phyloP scores from a whole-genome alignment of 2,329 filamentous ascomycete genomes.

The Cercospora zeina region DNA sequence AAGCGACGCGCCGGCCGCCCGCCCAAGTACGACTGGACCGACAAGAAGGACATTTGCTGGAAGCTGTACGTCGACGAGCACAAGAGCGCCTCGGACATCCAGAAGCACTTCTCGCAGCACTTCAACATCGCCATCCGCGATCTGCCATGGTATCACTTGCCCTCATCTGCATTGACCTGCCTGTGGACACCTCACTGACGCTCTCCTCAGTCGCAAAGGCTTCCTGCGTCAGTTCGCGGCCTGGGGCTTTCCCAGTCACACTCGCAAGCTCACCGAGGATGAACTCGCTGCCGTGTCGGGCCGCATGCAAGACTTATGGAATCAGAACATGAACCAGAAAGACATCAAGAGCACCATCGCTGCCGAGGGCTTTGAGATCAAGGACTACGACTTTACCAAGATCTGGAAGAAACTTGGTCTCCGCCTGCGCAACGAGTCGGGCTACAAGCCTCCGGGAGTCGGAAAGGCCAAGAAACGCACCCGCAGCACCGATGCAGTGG shows the following conservation, averaged over 20 bases:
- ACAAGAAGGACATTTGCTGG: conserved; percentile 65
- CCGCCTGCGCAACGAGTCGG: conserved; percentile 29
- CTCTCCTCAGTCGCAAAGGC: conserved; percentile 17
- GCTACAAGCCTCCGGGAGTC: conserved; percentile 26
- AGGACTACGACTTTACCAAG: conserved; percentile 47
- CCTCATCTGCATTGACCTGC: conserved; percentile 46
- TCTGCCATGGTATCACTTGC: conserved; percentile 56
- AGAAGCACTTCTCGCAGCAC: conserved; percentile 62
- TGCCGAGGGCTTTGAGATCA: conserved; percentile 72
- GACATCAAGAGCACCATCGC: conserved; percentile 72
- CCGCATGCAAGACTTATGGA: conserved; percentile 75
- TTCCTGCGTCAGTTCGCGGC: conserved; percentile 45
- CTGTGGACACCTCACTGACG: not conserved
- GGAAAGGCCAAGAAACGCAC: conserved; percentile 43
- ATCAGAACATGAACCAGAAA: conserved; percentile 67
- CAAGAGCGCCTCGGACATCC: conserved; percentile 71
- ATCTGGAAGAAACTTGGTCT: conserved; percentile 65
- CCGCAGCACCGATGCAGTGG: not conserved
- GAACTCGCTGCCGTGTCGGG: conserved; percentile 67
- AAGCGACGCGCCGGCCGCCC: conserved; percentile 18
- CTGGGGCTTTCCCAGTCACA: conserved; percentile 69
- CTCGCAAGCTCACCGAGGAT: conserved; percentile 71
- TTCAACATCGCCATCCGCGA: conserved; percentile 50
- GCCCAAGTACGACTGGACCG: conserved; percentile 62
- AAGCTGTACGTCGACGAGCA: conserved; percentile 76